These are phyloP conservation scores for Amaranthus tricolor DNA, from an alignment of 179 eudicot species.

Conservation along the genomic window DNA sequence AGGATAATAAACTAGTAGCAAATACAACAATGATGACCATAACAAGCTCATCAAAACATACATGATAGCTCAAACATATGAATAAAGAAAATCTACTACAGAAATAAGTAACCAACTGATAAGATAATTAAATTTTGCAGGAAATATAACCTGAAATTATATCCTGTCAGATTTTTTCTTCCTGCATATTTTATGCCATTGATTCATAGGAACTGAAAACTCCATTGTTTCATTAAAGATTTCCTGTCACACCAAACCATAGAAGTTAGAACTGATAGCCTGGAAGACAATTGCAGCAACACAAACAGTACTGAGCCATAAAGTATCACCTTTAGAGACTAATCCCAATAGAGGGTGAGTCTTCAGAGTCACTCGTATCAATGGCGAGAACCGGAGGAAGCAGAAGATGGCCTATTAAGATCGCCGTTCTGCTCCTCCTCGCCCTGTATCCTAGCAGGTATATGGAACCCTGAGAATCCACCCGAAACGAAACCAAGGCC, in stretches of 20 bases:
- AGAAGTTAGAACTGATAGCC: not conserved
- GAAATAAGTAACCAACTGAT: conserved; percentile 18
- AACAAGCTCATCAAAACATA: conserved; percentile 39
- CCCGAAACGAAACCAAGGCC: conserved; percentile 47
- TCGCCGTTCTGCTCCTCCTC: conserved; percentile 68
- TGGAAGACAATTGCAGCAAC: not conserved
- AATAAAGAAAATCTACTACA: conserved; percentile 10
- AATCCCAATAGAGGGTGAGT: conserved; percentile 23
- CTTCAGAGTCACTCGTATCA: conserved; percentile 33
- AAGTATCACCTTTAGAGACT: conserved; percentile 32
- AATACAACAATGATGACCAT: conserved; percentile 37
- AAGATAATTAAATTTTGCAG: conserved; percentile 28
- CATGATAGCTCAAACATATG: conserved; percentile 22
- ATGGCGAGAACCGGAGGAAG: conserved; percentile 71
- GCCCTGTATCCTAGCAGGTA: conserved; percentile 79
- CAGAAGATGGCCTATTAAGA: conserved; percentile 65
- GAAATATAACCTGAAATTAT: conserved; percentile 40
- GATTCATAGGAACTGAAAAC: conserved; percentile 34
- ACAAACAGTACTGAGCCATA: not conserved
- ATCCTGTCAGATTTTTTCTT: conserved; percentile 44
- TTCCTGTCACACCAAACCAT: conserved; percentile 28
- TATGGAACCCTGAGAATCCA: conserved; percentile 61
- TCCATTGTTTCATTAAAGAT: conserved; percentile 16
- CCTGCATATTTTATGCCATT: conserved; percentile 40
- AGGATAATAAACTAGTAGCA: conserved; percentile 16